Base-by-base conservation (phyloP, 352 stramenopile genomes). In the Pythium vanterpoolii region DNA sequence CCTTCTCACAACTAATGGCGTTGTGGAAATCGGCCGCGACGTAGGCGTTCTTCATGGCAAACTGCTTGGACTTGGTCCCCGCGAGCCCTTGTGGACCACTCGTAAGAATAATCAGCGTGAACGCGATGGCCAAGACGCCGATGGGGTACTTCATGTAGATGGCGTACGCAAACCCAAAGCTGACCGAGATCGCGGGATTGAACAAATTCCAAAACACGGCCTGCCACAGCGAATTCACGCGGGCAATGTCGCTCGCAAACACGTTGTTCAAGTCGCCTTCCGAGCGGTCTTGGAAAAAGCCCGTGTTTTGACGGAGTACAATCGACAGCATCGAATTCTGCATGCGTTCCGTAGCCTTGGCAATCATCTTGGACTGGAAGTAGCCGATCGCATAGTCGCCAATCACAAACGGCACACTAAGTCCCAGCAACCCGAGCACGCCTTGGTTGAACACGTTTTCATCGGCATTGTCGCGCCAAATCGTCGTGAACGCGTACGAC, bases 291-390 rank as follows among this genome's bases (percentile, higher is more conserved):
- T 79, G 78, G 27, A 95, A 95, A 55, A 95, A 95, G 30, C 74
- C 60, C 10, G 83, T 92, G 54, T 83, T 69, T 52, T 95, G 86
- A 49, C 74, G 81, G 24, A 95, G 56, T 33, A 95, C 90, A 55
- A 86, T 95, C 51, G 86, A 71, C 5, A 95, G 73, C 48, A 95
- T 52, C 24, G 69, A 77, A 33, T 62, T 78, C 58, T 95, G 83
- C 61, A 95, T 76, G 43, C 71, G 76, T 50, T 93, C 82, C 1
- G 83, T 93, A 18, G 86, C 86, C 67, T 93, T 95, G 26, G 83
- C 84, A 51, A 95, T 95, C 86, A 95, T 95, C 54, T 95, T 95
- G 53, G 82, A 92, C 66, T 95, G 86, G 71, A 95, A 95, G 60
- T 90, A 93, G 39, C 86, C 86, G 28, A 95, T 84, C 2, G 79